Evolutionary conservation across 2,329 filamentous ascomycete species (phyloP), one percentile per base, ranked within the genome.

Genomic region (Sclerotinia trifoliorum): DNA sequence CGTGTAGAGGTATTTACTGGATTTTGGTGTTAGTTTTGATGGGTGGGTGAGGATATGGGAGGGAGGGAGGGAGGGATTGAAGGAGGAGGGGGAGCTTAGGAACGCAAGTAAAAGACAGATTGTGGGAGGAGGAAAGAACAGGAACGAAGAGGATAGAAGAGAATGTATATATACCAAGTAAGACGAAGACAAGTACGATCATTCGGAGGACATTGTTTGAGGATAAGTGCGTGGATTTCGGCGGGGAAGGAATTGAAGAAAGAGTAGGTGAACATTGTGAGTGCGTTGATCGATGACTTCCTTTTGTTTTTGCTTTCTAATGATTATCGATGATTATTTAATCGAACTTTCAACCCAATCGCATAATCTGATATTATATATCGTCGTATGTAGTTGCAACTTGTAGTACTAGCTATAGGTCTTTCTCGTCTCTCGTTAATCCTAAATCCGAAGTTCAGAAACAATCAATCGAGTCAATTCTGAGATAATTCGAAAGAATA

Each of bases 101-200:
- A 2, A 35, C 8, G 35, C 0, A 35, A n/a, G n/a, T 35, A 35
- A 6, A 35, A 10, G 35, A 35, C 7, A 35, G 35, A 35, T 35
- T 35, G 8, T 35, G 35, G 8, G 39, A 24, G 21, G 8, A 5
- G 11, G 13, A 29, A 17, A 15, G 24, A 1, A 24, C 11, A 35
- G 5, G 19, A 10, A 29, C 0, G 71, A 75, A 74, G 73, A 73
- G 17, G 73, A 72, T 29, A 29, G 29, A 8, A 75, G 68, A 15
- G 70, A 67, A 5, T 74, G 68, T 46, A 29, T 19, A 24, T 7
- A 24, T 73, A 76, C 75, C 75, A 76, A 8, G 75, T 74, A 3
- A 76, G 69, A 21, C 72, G 67, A 8, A 76, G 70, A 57, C 75
- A 76, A 1, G 65, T 71, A 2, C 69, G 69, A 49, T 76, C 74